Percentiles rank a stretch among this genome's conserved stretches.
Evolutionary conservation across 202 grass and related monocot genomes (phyloP).

Genomic region (Hordeum pubiflorum): DNA sequence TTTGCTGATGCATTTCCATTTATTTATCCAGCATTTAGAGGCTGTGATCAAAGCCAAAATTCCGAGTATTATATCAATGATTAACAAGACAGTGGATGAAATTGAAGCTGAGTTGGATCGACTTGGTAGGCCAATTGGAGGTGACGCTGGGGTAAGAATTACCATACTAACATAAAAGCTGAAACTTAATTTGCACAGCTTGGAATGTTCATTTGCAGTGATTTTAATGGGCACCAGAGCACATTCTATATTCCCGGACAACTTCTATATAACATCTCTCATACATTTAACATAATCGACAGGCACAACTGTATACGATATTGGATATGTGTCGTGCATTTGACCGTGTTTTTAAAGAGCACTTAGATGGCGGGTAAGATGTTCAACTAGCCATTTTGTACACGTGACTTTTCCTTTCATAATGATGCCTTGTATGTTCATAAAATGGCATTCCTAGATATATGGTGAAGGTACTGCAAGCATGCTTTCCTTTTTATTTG

Average conservation of each 20-base stretch:
- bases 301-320: constrained; percentile 98
- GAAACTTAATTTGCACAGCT: neutral
- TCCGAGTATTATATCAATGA: constrained; percentile 91
- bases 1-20: constrained; percentile 20
- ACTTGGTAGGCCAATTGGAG: constrained; percentile 89
- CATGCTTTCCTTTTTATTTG: constrained; percentile 9
- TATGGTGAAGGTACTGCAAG: neutral
- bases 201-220: constrained; percentile 1
- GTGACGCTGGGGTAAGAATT: constrained; percentile 81
- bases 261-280: constrained; percentile 16
- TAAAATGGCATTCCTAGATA: constrained; percentile 6
- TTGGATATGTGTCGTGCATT: constrained; percentile 99
- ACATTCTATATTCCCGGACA: neutral
- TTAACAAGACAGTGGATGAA: constrained; percentile 99
- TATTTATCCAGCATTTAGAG: constrained; percentile 80
- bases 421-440: constrained; percentile 7
- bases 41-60: constrained; percentile 89
- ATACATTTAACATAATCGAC: constrained; percentile 21
- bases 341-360: constrained; percentile 97
- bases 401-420: constrained; percentile 3
- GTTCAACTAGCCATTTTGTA: neutral
- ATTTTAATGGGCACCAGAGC: neutral
- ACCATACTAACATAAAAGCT: constrained; percentile 17
- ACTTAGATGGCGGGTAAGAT: constrained; percentile 96
- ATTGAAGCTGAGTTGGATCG: constrained; percentile 93